Base-by-base conservation (phyloP, 768 basidiomycete species). In the Pulveroboletus ravenelii region DNA sequence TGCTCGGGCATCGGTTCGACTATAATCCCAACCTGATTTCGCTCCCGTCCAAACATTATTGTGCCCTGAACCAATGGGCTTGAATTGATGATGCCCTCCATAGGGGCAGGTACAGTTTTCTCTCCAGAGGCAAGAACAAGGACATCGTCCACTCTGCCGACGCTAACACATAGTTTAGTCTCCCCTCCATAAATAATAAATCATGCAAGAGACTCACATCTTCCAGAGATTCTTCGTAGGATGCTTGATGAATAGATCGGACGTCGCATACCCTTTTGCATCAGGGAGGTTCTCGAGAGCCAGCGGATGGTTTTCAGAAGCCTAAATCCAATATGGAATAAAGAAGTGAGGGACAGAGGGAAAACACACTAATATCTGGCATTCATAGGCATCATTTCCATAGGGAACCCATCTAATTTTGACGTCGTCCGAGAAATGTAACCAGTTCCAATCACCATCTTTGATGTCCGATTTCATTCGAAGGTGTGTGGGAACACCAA, bases 181-280 rank as follows among this genome's bases (percentile, higher is more conserved):
- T 32, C 23, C 14, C 9, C 1, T n/a, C 20, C 20, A 23, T 23
- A 23, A 23, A 23, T 23, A 23, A 23, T 23, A 23, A 13, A 40
- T 27, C 14, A 20, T 17, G 7, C 13, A 25, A 17, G 1, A 35
- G 1, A 31, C 55, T 41, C 41, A 76, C 75, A 77, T 68, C 55
- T 67, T 75, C 73, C 75, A 80, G 29, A 73, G 6, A 2, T 67
- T 51, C 37, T 69, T 72, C 2, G 71, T 70, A 0, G 79, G 77
- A 54, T 79, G 78, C 18, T 61, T 67, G 10, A 70, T 50, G 52
- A 73, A 75, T 3, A 80, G 43, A 62, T 77, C 78, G 0, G 70
- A 69, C 1, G 73, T 77, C 0, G 71, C 73, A 45, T 74, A 59
- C 2, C 48, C 50, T 35, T 73, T 52, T 6, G 55, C 48, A 5